Conservation (phyloP, 2,329 filamentous ascomycete species). For the Chaetothyriales sp. region DNA sequence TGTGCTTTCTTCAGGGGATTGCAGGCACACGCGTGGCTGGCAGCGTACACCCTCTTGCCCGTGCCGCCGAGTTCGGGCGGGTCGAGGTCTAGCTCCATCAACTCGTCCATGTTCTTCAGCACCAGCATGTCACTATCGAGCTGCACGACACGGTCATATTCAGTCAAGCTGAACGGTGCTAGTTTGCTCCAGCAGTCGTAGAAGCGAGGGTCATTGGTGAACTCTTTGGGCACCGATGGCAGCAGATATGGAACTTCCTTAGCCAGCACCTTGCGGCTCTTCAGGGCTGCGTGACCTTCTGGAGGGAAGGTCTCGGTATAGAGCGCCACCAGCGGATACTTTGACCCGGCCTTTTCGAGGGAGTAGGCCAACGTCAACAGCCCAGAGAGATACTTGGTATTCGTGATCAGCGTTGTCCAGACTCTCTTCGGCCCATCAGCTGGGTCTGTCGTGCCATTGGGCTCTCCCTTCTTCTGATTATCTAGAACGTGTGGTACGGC, state of each 20-base stretch:
- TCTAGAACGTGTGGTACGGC: neutral
- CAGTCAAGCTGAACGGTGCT: constrained; percentile 58
- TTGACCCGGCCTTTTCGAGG: constrained; percentile 49
- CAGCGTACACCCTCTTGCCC: constrained; percentile 60
- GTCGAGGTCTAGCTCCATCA: constrained; percentile 72
- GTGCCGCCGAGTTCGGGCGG: constrained; percentile 34
- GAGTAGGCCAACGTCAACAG: constrained; percentile 70
- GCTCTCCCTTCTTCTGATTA: neutral
- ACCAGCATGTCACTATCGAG: constrained; percentile 84
- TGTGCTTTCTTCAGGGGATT: constrained; percentile 67
- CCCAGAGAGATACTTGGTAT: constrained; percentile 66
- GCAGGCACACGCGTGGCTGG: constrained; percentile 72
- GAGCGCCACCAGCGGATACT: constrained; percentile 67
- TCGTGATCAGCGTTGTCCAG: constrained; percentile 81
- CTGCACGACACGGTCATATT: constrained; percentile 69
- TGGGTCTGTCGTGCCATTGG: neutral
- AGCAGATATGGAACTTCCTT: constrained; percentile 61
- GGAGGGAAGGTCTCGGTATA: constrained; percentile 66
- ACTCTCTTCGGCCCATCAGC: constrained; percentile 37
- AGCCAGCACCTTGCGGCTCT: constrained; percentile 53
- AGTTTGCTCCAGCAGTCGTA: constrained; percentile 87
- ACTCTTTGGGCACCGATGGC: constrained; percentile 53
- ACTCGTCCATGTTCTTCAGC: constrained; percentile 73
- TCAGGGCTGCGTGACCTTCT: constrained; percentile 55
- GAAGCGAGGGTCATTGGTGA: constrained; percentile 66